Evolutionary conservation across 495 filamentous ascomycete species (phyloP).

Genomic region (Penicillium soppii): DNA sequence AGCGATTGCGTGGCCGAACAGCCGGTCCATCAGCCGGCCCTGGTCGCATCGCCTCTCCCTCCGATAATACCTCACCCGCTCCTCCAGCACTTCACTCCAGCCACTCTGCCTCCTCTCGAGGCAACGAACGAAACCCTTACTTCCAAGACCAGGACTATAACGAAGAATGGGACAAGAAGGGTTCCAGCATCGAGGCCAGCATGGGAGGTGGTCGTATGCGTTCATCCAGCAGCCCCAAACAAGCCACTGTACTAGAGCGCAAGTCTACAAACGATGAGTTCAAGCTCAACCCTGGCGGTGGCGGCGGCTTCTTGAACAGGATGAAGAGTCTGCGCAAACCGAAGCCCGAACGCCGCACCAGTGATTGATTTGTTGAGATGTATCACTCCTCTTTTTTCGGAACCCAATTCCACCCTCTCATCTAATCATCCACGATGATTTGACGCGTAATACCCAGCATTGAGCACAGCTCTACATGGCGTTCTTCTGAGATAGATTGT

Average conservation of each 20-base stretch:
- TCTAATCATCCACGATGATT: conserved; percentile 26
- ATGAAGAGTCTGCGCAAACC: conserved; percentile 81
- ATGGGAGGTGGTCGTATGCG: conserved; percentile 43
- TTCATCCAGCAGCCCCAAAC: conserved; percentile 64
- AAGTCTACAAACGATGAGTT: conserved; percentile 64
- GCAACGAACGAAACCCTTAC: conserved; percentile 75
- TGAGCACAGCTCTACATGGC: conserved; percentile 23
- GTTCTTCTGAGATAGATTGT: conserved; percentile 14
- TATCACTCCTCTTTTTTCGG: background rate
- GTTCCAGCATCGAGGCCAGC: conserved; percentile 52
- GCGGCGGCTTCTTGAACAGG: conserved; percentile 70
- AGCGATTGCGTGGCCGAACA: conserved; percentile 68
- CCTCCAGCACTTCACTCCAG: conserved; percentile 36
- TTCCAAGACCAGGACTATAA: conserved; percentile 83
- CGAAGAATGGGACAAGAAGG: conserved; percentile 69
- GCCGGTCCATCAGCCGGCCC: conserved; percentile 37
- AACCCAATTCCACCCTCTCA: conserved; percentile 7
- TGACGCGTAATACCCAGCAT: conserved; percentile 32
- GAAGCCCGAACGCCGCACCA: conserved; percentile 44
- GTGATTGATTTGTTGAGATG: conserved; percentile 19
- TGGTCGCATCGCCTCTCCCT: conserved; percentile 50
- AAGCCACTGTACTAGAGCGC: conserved; percentile 58
- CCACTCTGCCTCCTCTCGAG: conserved; percentile 28
- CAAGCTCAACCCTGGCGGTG: conserved; percentile 46
- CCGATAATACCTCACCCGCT: conserved; percentile 29